phyloP scores from a whole-genome alignment of 345 rosid species.

The Jatropha curcas region DNA sequence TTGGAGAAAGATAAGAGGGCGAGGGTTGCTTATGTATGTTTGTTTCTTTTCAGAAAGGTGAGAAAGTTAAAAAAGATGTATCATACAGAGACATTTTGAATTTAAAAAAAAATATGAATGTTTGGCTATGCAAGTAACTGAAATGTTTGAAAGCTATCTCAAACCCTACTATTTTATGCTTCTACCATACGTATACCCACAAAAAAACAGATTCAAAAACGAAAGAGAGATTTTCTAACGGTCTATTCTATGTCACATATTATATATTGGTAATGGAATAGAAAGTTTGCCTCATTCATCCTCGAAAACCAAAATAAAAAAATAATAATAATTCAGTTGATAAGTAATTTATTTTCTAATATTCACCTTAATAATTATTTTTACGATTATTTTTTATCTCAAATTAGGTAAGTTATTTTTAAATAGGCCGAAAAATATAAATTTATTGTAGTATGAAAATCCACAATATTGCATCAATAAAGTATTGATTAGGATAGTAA shows the following conservation, averaged over 20 bases:
- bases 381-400: too few species aligned
- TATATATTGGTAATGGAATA: too few species aligned
- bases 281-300: too few species aligned
- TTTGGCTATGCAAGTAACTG: conserved; percentile 35
- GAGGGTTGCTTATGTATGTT: conserved; percentile 26
- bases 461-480: too few species aligned
- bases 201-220: not conserved
- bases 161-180: conserved; percentile 35
- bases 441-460: too few species aligned
- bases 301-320: too few species aligned
- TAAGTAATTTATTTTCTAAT: too few species aligned
- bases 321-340: too few species aligned
- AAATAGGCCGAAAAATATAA: too few species aligned
- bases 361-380: too few species aligned
- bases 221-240: conserved; percentile 16
- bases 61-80: not conserved
- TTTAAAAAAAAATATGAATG: conserved; percentile 24
- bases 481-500: too few species aligned
- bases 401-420: too few species aligned
- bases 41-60: conserved; percentile 15
- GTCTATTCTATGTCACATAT: conserved; percentile 17
- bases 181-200: conserved; percentile 6
- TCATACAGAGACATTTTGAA: conserved; percentile 30
- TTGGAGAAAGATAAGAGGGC: conserved; percentile 7
- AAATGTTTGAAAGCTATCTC: conserved; percentile 40